These are phyloP conservation scores for Verticillium klebahnii DNA, from an alignment of 2,329 filamentous ascomycete species.

Conservation along the genomic window DNA sequence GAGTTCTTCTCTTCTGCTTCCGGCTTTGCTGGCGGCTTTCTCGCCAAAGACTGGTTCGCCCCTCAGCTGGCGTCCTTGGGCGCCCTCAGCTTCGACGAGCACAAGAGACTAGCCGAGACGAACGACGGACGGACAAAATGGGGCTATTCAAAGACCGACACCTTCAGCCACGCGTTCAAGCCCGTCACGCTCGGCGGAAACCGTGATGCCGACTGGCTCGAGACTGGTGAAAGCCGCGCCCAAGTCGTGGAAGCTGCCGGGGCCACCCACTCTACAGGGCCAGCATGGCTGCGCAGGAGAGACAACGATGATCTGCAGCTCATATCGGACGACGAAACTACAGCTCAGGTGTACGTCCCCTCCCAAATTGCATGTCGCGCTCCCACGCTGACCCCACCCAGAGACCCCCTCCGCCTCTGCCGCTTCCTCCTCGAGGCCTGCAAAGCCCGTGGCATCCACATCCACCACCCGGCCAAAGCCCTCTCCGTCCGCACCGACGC, in stretches of 20 bases:
- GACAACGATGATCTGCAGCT: slow-evolving; percentile 53
- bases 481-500: slow-evolving; percentile 45
- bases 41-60: slow-evolving; percentile 70
- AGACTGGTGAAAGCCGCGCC: slow-evolving; percentile 58
- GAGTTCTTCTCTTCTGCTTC: slow-evolving; percentile 69
- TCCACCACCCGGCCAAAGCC: slow-evolving; percentile 61
- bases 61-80: slow-evolving; percentile 54
- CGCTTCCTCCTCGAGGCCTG: slow-evolving; percentile 58
- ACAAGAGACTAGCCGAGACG: slow-evolving; percentile 57
- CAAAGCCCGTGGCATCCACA: slow-evolving; percentile 53
- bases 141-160: slow-evolving; percentile 49
- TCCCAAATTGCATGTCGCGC: neutral
- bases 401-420: slow-evolving; percentile 63
- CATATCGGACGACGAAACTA: slow-evolving; percentile 56
- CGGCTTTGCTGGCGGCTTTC: slow-evolving; percentile 68
- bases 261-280: slow-evolving; percentile 28
- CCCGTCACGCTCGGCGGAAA: slow-evolving; percentile 29
- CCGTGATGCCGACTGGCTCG: slow-evolving; percentile 61
- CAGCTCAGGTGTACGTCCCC: slow-evolving; percentile 57
- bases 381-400: slow-evolving; percentile 2
- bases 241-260: slow-evolving; percentile 37
- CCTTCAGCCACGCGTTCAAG: slow-evolving; percentile 43
- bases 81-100: slow-evolving; percentile 64
- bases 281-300: slow-evolving; percentile 54
- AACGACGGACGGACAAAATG: slow-evolving; percentile 51